These are phyloP conservation scores for Ustanciosporium gigantosporum DNA, from an alignment of 1,284 basidiomycete genomes.

Conservation along the genomic window DNA sequence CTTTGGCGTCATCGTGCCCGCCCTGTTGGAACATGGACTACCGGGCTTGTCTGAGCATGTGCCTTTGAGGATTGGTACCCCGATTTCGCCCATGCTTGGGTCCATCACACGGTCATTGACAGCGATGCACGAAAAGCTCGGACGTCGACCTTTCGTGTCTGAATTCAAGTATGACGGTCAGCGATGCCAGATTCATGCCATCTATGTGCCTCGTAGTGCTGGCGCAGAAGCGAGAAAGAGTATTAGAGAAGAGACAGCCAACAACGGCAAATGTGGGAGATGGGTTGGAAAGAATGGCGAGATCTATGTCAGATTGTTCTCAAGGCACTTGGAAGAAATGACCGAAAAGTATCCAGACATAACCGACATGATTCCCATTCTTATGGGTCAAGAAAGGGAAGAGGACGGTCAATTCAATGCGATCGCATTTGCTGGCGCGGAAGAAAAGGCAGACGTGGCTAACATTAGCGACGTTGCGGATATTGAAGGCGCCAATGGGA, in stretches of 20 bases:
- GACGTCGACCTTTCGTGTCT: conserved; percentile 52
- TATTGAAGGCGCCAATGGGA: not conserved
- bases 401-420: conserved; percentile 7
- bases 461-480: not conserved
- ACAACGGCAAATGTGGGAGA: conserved; percentile 29
- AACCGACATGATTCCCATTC: conserved; percentile 63
- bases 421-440: conserved; percentile 1
- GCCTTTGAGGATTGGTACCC: conserved; percentile 72
- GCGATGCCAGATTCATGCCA: conserved; percentile 79
- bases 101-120: conserved; percentile 75
- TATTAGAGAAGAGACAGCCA: conserved; percentile 14
- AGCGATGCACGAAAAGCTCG: conserved; percentile 76
- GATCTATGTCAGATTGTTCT: conserved; percentile 74
- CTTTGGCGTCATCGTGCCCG: conserved; percentile 76
- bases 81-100: conserved; percentile 65
- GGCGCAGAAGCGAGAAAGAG: conserved; percentile 25
- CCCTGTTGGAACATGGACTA: conserved; percentile 63
- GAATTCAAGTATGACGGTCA: conserved; percentile 87
- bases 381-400: conserved; percentile 38
- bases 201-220: conserved; percentile 29
- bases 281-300: conserved; percentile 48
- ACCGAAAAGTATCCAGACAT: conserved; percentile 88
- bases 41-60: conserved; percentile 64
- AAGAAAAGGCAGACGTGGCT: not conserved
- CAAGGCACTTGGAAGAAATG: conserved; percentile 88